These are phyloP conservation scores for Gamarada debralockiae DNA, from an alignment of 495 filamentous ascomycete genomes.

Conservation along the genomic window DNA sequence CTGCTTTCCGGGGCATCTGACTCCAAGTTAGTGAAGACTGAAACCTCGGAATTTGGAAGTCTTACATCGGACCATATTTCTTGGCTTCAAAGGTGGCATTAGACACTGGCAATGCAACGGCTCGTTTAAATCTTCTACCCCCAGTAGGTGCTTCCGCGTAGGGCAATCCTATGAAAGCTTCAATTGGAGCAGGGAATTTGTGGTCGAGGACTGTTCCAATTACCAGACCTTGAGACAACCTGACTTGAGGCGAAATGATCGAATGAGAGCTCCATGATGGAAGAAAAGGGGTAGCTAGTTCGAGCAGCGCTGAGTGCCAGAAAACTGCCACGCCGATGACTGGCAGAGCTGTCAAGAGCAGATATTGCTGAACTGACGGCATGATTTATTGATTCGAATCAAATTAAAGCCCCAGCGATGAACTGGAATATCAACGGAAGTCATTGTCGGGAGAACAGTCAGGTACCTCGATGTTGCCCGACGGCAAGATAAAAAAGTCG, in stretches of 20 bases:
- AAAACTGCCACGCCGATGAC: too few species aligned
- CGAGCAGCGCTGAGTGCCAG: too few species aligned
- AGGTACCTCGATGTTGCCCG: too few species aligned
- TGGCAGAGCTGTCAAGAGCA: too few species aligned
- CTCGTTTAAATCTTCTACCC: slow-evolving; percentile 7
- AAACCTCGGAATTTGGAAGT: neutral
- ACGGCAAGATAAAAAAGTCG: too few species aligned
- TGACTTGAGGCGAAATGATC: neutral
- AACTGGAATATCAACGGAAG: too few species aligned
- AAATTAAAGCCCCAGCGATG: too few species aligned
- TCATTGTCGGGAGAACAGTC: too few species aligned
- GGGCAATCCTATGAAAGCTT: slow-evolving; percentile 15
- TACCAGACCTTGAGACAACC: slow-evolving; percentile 1
- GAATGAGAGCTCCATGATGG: too few species aligned
- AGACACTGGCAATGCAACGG: slow-evolving; percentile 7
- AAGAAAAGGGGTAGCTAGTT: too few species aligned
- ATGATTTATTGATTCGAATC: too few species aligned
- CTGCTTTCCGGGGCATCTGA: slow-evolving; percentile 16
- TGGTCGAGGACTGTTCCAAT: slow-evolving; percentile 3
- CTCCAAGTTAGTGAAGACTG: neutral
- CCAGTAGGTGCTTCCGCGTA: slow-evolving; percentile 16
- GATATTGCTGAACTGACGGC: too few species aligned
- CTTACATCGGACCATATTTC: slow-evolving; percentile 12
- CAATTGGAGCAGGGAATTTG: slow-evolving; percentile 10
- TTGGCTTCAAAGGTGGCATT: slow-evolving; percentile 6